Evolutionary conservation across 306 rosid genomes (phyloP).

Genomic region (Castanea crenata): DNA sequence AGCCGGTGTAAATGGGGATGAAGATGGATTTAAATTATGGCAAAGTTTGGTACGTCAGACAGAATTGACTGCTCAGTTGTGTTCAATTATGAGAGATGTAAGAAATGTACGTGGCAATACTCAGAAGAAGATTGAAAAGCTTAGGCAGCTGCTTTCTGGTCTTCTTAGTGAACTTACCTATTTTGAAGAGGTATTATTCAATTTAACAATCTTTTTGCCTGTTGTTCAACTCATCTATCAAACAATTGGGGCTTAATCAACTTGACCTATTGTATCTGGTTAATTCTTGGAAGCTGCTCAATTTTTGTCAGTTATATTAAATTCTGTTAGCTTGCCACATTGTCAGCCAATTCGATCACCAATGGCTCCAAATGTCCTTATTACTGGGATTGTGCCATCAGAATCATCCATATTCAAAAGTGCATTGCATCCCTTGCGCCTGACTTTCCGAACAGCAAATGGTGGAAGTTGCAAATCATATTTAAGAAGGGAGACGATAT

Average conservation of each 20-base stretch:
- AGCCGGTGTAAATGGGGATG: slow-evolving; percentile 68
- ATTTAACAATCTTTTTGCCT: slow-evolving; percentile 8
- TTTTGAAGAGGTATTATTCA: slow-evolving; percentile 83
- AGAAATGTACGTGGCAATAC: slow-evolving; percentile 93
- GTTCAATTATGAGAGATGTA: slow-evolving; percentile 87
- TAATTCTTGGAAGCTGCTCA: slow-evolving; percentile 18
- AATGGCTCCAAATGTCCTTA: slow-evolving; percentile 77
- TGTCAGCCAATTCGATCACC: slow-evolving; percentile 91
- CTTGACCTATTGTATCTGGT: slow-evolving; percentile 5
- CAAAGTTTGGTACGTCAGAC: slow-evolving; percentile 97
- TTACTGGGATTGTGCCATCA: slow-evolving; percentile 80
- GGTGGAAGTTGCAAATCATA: slow-evolving; percentile 76
- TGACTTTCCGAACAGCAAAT: slow-evolving; percentile 77
- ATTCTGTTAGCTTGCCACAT: slow-evolving; percentile 25
- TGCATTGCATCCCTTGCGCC: slow-evolving; percentile 94
- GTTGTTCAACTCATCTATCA: slow-evolving; percentile 1
- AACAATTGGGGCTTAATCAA: background rate
- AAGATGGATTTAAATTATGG: slow-evolving; percentile 91
- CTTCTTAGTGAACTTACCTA: slow-evolving; percentile 92
- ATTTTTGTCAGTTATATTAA: slow-evolving; percentile 2
- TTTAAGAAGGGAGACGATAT: slow-evolving; percentile 96
- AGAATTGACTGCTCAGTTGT: slow-evolving; percentile 89
- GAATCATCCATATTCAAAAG: slow-evolving; percentile 97
- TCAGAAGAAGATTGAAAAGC: slow-evolving; percentile 96
- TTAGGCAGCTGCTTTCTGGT: slow-evolving; percentile 92